Evolutionary conservation across 129 eudicot species (phyloP), one percentile per base, ranked within the genome.

Genomic region (Saussurea involucrata): DNA sequence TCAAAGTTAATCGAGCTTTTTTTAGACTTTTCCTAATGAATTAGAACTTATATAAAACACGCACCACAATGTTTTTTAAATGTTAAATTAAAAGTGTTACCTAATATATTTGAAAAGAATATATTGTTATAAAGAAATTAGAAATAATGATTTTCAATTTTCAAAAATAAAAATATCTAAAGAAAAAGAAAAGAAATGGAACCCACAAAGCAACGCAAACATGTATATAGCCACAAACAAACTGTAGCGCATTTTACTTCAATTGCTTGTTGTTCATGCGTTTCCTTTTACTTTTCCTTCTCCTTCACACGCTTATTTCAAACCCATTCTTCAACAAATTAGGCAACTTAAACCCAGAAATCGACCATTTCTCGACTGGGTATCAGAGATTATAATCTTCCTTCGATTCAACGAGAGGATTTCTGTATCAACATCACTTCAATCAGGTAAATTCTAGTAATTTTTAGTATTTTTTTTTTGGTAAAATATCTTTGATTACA

Each of bases 151-250:
- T 8, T 20, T 20, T 10, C 25, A 17, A 5, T 55, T 55, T 20
- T 18, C 1, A 53, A 64, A 74, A 63, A 29, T 11, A 72, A 55
- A 8, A 28, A 17, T 9, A 22, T 13, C 17, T 37, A 3, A 4
- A 37, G 24, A 37, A 34, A 24, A 13, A 15, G 8, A 11, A 29
- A 22, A 49, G 3, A 1, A 8, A 17, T n/a, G 21, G 24, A 12
- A 0, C 8, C 36, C 36, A 29, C 5, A 15, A 32, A 65, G 11
- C 8, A 55, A 64, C 29, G 68, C 29, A 65, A 33, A 80, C 75
- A 74, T 74, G 76, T 80, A 80, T 74, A 80, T 74, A 78, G 80
- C 84, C 69, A 67, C 46, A 80, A 73, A 68, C 79, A 63, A 80
- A 72, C 63, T 24, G 73, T 18, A 68, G 8, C 32, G 25, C 37